These are phyloP conservation scores for Ophiosphaerella narmari DNA, from an alignment of 2,329 filamentous ascomycete species.

Conservation along the genomic window DNA sequence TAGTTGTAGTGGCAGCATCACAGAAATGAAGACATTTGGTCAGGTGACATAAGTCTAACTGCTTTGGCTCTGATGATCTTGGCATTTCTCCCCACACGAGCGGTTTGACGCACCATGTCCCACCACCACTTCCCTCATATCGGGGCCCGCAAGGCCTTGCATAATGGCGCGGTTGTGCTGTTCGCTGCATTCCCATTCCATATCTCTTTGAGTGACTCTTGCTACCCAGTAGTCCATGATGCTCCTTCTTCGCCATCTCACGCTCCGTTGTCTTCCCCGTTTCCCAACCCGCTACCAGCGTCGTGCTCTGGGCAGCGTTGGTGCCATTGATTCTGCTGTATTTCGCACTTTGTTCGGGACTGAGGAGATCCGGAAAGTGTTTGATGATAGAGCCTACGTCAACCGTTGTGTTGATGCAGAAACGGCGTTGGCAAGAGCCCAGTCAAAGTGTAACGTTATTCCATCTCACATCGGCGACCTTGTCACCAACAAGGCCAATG, in stretches of 20 bases:
- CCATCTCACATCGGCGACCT: conserved; percentile 47
- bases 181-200: conserved; percentile 3
- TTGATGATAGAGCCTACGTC: conserved; percentile 57
- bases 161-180: conserved; percentile 10
- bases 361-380: conserved; percentile 56
- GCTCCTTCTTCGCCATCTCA: conserved; percentile 34
- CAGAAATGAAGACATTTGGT: neutral
- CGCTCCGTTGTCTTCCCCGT: conserved; percentile 24
- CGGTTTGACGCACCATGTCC: conserved; percentile 16
- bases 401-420: conserved; percentile 57
- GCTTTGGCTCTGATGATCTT: conserved; percentile 2
- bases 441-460: conserved; percentile 55
- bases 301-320: conserved; percentile 37
- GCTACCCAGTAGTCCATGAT: conserved; percentile 22
- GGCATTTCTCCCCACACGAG: conserved; percentile 27
- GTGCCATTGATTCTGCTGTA: conserved; percentile 55
- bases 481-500: conserved; percentile 35
- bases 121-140: conserved; percentile 21
- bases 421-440: conserved; percentile 57
- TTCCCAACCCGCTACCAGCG: conserved; percentile 22
- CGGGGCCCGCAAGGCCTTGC: conserved; percentile 13
- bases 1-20: neutral
- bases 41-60: neutral
- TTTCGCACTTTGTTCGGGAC: conserved; percentile 59
- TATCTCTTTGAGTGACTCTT: conserved; percentile 5